Evolutionary conservation across 2,329 filamentous ascomycete genomes (phyloP).

Genomic region (Aschersonia sp.): DNA sequence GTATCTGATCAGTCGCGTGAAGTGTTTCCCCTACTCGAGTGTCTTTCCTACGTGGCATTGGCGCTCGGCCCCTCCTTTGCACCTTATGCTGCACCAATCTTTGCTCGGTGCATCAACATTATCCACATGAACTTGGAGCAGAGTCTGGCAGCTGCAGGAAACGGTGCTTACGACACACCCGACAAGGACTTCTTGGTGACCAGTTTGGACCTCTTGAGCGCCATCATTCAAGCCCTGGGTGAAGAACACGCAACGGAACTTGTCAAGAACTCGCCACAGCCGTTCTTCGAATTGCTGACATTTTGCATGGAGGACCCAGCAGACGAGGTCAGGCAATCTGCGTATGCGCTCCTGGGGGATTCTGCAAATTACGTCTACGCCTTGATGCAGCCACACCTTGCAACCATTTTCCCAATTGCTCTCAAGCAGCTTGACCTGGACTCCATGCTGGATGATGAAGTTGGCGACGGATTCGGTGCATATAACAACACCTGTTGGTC

Average conservation of each 20-base stretch:
- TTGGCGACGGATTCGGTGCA: slow-evolving; percentile 76
- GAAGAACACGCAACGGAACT: slow-evolving; percentile 60
- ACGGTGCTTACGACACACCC: slow-evolving; percentile 57
- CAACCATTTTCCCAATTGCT: slow-evolving; percentile 63
- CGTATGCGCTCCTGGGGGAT: slow-evolving; percentile 87
- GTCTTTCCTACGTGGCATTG: slow-evolving; percentile 83
- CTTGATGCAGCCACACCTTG: slow-evolving; percentile 61
- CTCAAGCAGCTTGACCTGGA: slow-evolving; percentile 79
- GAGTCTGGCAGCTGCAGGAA: slow-evolving; percentile 52
- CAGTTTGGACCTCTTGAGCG: slow-evolving; percentile 81
- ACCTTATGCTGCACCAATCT: slow-evolving; percentile 76
- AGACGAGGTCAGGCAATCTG: slow-evolving; percentile 90
- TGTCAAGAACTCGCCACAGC: slow-evolving; percentile 59
- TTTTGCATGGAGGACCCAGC: slow-evolving; percentile 86
- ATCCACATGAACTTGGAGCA: slow-evolving; percentile 86
- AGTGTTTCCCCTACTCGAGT: slow-evolving; percentile 90
- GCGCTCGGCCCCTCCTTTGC: slow-evolving; percentile 72
- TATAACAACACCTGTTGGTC: slow-evolving; percentile 99
- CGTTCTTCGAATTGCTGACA: slow-evolving; percentile 78
- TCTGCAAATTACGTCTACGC: slow-evolving; percentile 85
- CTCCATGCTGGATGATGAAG: slow-evolving; percentile 59
- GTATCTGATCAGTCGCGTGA: slow-evolving; percentile 83
- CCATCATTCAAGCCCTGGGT: slow-evolving; percentile 81
- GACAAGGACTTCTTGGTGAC: slow-evolving; percentile 97
- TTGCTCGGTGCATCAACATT: slow-evolving; percentile 75